Evolutionary conservation across 139 green algal species (phyloP), one percentile per base, ranked within the genome.

Genomic region (Desmodesmus armatus): DNA sequence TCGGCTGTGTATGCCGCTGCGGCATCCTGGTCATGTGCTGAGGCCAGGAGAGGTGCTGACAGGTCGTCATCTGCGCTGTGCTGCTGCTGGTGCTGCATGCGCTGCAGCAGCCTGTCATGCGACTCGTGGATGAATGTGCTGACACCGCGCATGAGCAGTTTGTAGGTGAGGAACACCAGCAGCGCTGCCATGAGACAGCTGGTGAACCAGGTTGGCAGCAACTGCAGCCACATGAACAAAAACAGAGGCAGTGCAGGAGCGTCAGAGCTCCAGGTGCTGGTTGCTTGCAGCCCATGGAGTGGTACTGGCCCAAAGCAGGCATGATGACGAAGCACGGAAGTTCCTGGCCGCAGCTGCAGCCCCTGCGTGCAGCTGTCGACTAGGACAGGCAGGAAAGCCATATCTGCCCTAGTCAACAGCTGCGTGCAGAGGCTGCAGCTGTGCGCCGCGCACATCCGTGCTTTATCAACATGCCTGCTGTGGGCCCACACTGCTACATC

Each of bases 201-300:
- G 1, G 88, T 90, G 21, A 92, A 43, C 90, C 91, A 94, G 21
- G 41, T 21, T 17, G 92, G 92, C 25, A 91, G 86, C 2, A 92
- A 39, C 88, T 93, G 91, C 60, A 37, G 31, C 73, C 41, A 39
- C 37, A n/a, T 17, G 29, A 33, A 13, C 31, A 63, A 15, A 47
- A 4, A 72, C 55, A 72, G 76, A 21, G 33, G n/a, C 21, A 13
- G 55, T 37, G 55, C 15, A 65, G 13, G 25, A 31, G 55, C 55
- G 23, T 3, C 31, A 27, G 25, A 65, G 1, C 17, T 65, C 3
- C 55, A 33, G 19, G 6, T 25, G 13, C 15, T 35, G 55, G 25
- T 33, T 33, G 55, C 11, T 63, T 23, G 25, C 53, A 11, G 19
- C 5, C 25, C 53, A 63, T n/a, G n/a, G n/a, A n/a, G n/a, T n/a